Evolutionary conservation across 495 filamentous ascomycete species (phyloP).

Genomic region (Penicillium cosmopolitanum): DNA sequence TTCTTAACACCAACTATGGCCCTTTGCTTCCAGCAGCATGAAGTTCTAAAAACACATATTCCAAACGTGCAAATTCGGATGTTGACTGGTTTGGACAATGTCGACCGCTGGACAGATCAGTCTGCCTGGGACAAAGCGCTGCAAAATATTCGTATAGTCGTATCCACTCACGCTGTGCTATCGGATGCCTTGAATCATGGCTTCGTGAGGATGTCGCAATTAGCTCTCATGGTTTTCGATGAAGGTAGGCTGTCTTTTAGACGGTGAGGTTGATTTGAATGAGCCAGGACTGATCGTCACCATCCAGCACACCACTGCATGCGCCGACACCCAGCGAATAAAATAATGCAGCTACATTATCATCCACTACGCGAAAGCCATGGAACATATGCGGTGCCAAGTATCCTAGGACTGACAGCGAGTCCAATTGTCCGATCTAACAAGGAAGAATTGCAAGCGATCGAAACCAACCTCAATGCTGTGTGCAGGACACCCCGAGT

Average conservation of each 20-base stretch:
- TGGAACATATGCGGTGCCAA: slow-evolving; percentile 55
- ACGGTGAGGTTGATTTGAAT: not conserved
- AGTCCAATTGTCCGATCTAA: slow-evolving; percentile 68
- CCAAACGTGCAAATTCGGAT: slow-evolving; percentile 63
- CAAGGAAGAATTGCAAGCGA: slow-evolving; percentile 37
- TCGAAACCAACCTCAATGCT: slow-evolving; percentile 79
- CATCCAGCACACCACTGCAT: slow-evolving; percentile 38
- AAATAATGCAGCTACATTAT: slow-evolving; percentile 81
- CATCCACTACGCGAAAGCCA: slow-evolving; percentile 45
- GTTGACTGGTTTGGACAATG: slow-evolving; percentile 68
- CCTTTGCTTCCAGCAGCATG: slow-evolving; percentile 73
- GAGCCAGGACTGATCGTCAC: not conserved
- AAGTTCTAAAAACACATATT: slow-evolving; percentile 64
- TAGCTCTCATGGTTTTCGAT: slow-evolving; percentile 83
- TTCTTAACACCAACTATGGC: slow-evolving; percentile 81
- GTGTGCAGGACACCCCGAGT: slow-evolving; percentile 71
- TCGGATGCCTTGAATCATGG: slow-evolving; percentile 79
- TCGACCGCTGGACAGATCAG: slow-evolving; percentile 76
- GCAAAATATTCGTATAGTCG: slow-evolving; percentile 67
- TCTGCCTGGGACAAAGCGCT: slow-evolving; percentile 75
- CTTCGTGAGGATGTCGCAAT: slow-evolving; percentile 68
- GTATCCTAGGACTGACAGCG: slow-evolving; percentile 83
- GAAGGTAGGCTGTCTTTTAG: slow-evolving; percentile 63
- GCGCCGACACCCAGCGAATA: slow-evolving; percentile 63
- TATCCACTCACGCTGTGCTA: slow-evolving; percentile 79